These are phyloP conservation scores for Verticillium albo-atrum DNA, from an alignment of 2,329 filamentous ascomycete genomes.

Conservation along the genomic window DNA sequence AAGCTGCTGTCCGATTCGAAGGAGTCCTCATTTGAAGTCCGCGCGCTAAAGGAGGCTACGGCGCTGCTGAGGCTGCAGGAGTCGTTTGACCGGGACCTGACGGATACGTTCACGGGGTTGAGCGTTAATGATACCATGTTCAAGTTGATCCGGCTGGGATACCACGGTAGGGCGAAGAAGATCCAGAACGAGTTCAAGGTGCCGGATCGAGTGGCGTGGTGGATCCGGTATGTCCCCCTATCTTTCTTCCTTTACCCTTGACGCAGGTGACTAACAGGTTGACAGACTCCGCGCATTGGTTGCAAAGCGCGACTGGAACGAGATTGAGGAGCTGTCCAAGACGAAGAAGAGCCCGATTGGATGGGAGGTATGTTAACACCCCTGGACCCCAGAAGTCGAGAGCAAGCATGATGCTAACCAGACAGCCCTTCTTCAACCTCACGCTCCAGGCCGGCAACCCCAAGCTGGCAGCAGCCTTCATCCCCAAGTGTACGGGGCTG, in stretches of 20 bases:
- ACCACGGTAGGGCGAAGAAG: slow-evolving; percentile 80
- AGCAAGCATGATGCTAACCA: background rate
- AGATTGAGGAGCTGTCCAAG: slow-evolving; percentile 80
- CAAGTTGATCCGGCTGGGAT: slow-evolving; percentile 76
- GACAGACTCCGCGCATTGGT: slow-evolving; percentile 80
- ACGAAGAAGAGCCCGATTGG: slow-evolving; percentile 86
- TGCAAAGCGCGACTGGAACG: slow-evolving; percentile 84
- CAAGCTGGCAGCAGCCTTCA: slow-evolving; percentile 75
- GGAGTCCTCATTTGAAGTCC: slow-evolving; percentile 70
- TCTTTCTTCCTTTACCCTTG: background rate
- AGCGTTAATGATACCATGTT: slow-evolving; percentile 91
- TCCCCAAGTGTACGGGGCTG: slow-evolving; percentile 78
- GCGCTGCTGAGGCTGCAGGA: slow-evolving; percentile 83
- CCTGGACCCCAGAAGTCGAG: background rate
- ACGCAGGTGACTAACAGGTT: background rate
- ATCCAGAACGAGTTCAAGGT: slow-evolving; percentile 91
- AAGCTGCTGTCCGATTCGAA: slow-evolving; percentile 81
- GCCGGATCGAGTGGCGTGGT: slow-evolving; percentile 85
- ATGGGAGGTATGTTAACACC: slow-evolving; percentile 69
- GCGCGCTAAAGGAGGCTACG: slow-evolving; percentile 73
- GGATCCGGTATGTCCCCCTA: slow-evolving; percentile 55
- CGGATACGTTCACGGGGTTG: slow-evolving; percentile 72
- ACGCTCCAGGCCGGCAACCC: slow-evolving; percentile 85
- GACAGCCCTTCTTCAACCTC: slow-evolving; percentile 84
- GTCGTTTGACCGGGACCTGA: slow-evolving; percentile 77